Evolutionary conservation across 2,329 filamentous ascomycete genomes (phyloP).

Genomic region (Mollisia scopiformis): DNA sequence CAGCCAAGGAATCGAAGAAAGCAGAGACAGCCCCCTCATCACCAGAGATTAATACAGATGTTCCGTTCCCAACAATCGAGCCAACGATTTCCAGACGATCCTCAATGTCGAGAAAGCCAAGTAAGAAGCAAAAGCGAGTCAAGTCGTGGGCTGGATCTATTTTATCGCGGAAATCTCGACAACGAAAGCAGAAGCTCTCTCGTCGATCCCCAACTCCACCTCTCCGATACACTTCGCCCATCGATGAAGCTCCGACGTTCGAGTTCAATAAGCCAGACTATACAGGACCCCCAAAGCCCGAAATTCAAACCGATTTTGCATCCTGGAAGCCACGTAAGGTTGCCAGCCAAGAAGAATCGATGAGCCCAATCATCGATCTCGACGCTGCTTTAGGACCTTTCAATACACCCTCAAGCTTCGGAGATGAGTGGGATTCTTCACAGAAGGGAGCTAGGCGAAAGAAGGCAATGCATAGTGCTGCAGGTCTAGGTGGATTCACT

Average conservation of each 20-base stretch:
- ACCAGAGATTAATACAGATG: slow-evolving; percentile 20
- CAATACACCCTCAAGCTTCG: slow-evolving; percentile 72
- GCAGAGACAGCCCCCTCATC: slow-evolving; percentile 12
- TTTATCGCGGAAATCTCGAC: slow-evolving; percentile 50
- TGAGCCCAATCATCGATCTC: slow-evolving; percentile 86
- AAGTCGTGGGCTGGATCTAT: slow-evolving; percentile 62
- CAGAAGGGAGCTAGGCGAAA: slow-evolving; percentile 60
- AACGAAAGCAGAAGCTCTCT: slow-evolving; percentile 44
- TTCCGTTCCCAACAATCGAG: slow-evolving; percentile 30
- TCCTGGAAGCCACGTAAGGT: slow-evolving; percentile 43
- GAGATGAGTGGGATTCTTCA: slow-evolving; percentile 69
- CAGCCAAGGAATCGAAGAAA: slow-evolving; percentile 42
- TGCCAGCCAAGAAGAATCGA: slow-evolving; percentile 57
- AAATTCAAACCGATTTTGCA: slow-evolving; percentile 32
- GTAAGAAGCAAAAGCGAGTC: slow-evolving; percentile 72
- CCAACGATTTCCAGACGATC: slow-evolving; percentile 30
- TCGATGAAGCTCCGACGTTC: slow-evolving; percentile 29
- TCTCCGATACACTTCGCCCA: slow-evolving; percentile 34
- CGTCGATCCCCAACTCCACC: slow-evolving; percentile 48
- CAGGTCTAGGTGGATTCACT: slow-evolving; percentile 68
- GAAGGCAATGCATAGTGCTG: slow-evolving; percentile 76
- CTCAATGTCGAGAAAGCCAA: slow-evolving; percentile 35
- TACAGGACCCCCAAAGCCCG: slow-evolving; percentile 15
- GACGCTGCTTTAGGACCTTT: slow-evolving; percentile 93
- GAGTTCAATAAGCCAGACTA: slow-evolving; percentile 22